Evolutionary conservation across 2,329 filamentous ascomycete genomes (phyloP).

Genomic region (Neofusicoccum kwambonambiense): DNA sequence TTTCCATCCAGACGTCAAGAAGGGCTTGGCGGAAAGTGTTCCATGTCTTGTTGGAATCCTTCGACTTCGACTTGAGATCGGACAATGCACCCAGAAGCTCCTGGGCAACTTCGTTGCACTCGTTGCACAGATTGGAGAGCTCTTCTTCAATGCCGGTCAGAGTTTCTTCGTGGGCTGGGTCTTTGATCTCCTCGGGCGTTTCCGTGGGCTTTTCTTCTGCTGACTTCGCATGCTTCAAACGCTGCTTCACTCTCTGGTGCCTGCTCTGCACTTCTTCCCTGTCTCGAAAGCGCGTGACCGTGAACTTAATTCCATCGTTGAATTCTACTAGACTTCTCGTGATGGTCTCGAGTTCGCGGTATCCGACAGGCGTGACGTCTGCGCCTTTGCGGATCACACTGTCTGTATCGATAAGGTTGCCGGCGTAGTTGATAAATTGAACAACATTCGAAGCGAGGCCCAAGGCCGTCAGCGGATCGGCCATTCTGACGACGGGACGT

Average conservation of each 20-base stretch:
- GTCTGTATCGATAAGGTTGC: background rate
- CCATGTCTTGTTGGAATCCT: background rate
- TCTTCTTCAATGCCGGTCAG: background rate
- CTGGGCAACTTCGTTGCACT: background rate
- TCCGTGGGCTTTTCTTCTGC: background rate
- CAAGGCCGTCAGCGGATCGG: constrained; percentile 8
- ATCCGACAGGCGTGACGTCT: background rate
- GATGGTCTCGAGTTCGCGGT: background rate
- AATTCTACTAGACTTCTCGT: background rate
- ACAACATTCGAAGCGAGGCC: constrained; percentile 8
- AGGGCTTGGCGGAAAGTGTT: constrained; percentile 8
- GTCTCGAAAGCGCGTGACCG: background rate
- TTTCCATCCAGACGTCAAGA: background rate
- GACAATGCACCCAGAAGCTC: constrained; percentile 6
- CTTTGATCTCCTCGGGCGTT: background rate
- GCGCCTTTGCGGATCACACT: background rate
- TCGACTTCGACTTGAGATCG: constrained; percentile 1
- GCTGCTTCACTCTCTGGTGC: background rate
- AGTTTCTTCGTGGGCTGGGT: background rate
- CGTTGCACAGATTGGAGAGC: background rate
- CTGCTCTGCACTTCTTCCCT: background rate
- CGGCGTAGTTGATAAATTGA: constrained; percentile 4
- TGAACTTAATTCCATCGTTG: constrained; percentile 10
- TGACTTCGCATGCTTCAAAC: background rate
- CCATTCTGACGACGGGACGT: constrained; percentile 1